These are phyloP conservation scores for Solanum megistacrolobum DNA, from an alignment of 257 asterid species.

Conservation along the genomic window DNA sequence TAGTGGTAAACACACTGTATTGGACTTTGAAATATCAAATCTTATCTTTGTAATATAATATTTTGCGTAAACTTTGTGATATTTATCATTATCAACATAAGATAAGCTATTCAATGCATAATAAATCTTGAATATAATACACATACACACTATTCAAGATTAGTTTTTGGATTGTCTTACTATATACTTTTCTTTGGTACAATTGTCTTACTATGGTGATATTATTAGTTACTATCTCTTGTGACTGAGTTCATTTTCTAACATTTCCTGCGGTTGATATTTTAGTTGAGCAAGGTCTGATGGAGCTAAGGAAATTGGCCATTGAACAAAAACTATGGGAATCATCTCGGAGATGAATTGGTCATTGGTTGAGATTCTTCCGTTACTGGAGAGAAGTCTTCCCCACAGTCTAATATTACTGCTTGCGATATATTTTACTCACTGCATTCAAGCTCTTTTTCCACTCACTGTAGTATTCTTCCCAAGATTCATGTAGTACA, in stretches of 20 bases:
- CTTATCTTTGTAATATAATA: background rate
- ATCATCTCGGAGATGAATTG: slow-evolving; percentile 34
- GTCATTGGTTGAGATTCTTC: slow-evolving; percentile 23
- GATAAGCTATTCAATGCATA: background rate
- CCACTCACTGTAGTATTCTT: background rate
- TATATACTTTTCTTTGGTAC: background rate
- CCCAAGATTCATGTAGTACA: background rate
- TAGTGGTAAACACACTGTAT: background rate
- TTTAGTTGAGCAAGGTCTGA: slow-evolving; percentile 41
- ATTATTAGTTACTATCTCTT: background rate
- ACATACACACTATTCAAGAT: background rate
- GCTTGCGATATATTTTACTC: background rate
- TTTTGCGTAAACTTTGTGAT: background rate
- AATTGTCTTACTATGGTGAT: background rate
- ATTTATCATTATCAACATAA: background rate
- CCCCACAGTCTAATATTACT: slow-evolving; percentile 2
- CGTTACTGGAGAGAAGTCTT: slow-evolving; percentile 27
- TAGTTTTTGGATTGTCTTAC: background rate
- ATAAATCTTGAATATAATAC: background rate
- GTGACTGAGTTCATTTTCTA: background rate
- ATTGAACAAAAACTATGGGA: slow-evolving; percentile 39
- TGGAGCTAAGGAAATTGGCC: slow-evolving; percentile 37
- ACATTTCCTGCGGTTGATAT: background rate
- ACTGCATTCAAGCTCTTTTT: background rate
- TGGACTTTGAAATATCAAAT: background rate